Evolutionary conservation across 1,284 basidiomycete genomes (phyloP).

Genomic region (Cutaneotrichosporon cyanovorans): DNA sequence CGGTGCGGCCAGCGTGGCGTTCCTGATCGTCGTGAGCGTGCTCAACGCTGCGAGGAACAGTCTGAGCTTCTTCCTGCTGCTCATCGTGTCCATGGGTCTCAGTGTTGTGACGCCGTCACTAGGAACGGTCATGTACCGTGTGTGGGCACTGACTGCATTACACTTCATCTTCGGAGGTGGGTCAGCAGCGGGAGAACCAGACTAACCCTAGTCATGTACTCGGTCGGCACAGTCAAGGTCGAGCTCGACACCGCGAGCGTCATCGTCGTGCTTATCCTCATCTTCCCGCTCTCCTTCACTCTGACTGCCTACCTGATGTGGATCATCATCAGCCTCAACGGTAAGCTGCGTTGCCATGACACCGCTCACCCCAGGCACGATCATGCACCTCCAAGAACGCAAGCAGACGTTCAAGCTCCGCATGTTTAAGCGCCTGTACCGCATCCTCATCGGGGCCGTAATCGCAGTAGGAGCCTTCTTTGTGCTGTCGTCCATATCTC

Average conservation of each 20-base stretch:
- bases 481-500: constrained; percentile 80
- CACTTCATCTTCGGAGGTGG: constrained; percentile 80
- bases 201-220: constrained; percentile 59
- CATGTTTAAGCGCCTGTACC: constrained; percentile 79
- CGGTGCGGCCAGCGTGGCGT: constrained; percentile 64
- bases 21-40: constrained; percentile 76
- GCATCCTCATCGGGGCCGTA: constrained; percentile 78
- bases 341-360: constrained; percentile 37
- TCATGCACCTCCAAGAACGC: constrained; percentile 68
- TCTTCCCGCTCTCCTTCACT: constrained; percentile 88
- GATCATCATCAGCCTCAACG: constrained; percentile 85
- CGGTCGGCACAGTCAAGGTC: constrained; percentile 84
- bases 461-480: constrained; percentile 82
- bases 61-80: constrained; percentile 83
- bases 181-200: constrained; percentile 48
- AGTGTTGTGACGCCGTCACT: constrained; percentile 57
- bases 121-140: constrained; percentile 40
- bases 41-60: constrained; percentile 90
- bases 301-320: constrained; percentile 90
- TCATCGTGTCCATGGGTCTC: constrained; percentile 81
- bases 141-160: constrained; percentile 41
- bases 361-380: constrained; percentile 57
- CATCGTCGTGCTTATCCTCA: constrained; percentile 68
- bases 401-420: constrained; percentile 80
- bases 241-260: constrained; percentile 80